Evolutionary conservation across 1,284 basidiomycete genomes (phyloP), one percentile per base, ranked within the genome.

Genomic region (Anthracocystis walkeri): DNA sequence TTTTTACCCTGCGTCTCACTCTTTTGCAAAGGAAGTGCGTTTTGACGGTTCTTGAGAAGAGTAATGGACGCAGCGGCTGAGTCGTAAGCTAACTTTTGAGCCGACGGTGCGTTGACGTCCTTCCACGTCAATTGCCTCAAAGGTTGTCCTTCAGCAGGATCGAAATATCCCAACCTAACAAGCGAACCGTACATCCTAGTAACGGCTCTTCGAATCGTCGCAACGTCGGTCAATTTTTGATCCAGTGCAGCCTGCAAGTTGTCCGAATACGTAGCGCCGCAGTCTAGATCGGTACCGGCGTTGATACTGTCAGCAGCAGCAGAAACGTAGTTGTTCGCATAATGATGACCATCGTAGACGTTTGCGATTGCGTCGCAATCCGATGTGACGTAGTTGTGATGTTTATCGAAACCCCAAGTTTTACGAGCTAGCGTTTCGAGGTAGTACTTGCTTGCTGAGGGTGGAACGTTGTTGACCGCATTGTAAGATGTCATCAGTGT

Each of bases 321-420:
- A 20, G 56, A 33, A 14, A 68, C 49, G 38, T 68, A 68, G 56
- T 48, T 53, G 10, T 42, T 18, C 1, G 65, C 54, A 12, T 68
- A 63, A 45, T 58, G 55, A 23, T 68, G 65, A 3, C 59, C 65
- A 11, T 68, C 65, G 45, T 58, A 68, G 7, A 68, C 65, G 21
- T 68, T 68, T 11, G 65, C 65, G 16, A 68, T 29, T 0, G 65
- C 65, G 23, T 68, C 65, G 33, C 65, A 68, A 35, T 68, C 65
- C 16, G 59, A 63, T 1, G 65, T 68, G 38, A 68, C 59, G 56
- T 68, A 68, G 50, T 63, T 63, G 45, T 68, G 59, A 7, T 42
- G 51, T 29, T 40, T 54, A n/a, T 63, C 60, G 27, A 68, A 18
- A 20, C 60, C 60, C 65, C 65, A 68, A 3, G 35, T 14, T 3